Evolutionary conservation across 2,329 filamentous ascomycete genomes (phyloP).

Genomic region (Metarhizium guizhouense): DNA sequence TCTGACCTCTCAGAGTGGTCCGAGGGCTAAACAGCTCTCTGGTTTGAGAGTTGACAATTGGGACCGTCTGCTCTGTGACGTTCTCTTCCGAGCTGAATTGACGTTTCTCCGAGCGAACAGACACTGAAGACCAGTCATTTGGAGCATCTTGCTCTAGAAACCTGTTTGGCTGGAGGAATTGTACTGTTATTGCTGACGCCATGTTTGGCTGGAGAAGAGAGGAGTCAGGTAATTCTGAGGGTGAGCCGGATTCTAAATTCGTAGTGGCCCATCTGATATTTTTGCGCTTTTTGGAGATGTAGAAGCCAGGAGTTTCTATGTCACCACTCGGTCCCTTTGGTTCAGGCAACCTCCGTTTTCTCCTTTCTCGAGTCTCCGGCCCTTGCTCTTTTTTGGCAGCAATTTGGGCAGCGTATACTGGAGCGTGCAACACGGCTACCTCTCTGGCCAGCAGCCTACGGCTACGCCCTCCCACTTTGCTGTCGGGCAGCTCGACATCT

Average conservation of each 20-base stretch:
- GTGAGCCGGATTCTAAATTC: background rate
- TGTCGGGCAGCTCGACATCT: background rate
- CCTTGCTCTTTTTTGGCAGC: constrained; percentile 22
- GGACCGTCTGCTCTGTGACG: background rate
- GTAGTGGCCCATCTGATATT: background rate
- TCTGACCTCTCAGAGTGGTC: constrained; percentile 14
- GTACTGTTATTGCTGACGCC: background rate
- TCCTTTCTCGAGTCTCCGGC: constrained; percentile 11
- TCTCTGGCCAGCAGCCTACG: constrained; percentile 26
- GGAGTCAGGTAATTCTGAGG: background rate
- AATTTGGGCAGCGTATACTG: constrained; percentile 36
- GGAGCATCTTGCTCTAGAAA: constrained; percentile 5
- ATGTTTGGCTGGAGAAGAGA: background rate
- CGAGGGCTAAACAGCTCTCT: background rate
- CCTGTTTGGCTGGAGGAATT: constrained; percentile 6
- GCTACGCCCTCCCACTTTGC: constrained; percentile 23
- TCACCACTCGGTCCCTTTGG: background rate
- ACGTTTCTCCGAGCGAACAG: background rate
- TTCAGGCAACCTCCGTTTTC: constrained; percentile 7
- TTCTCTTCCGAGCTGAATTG: background rate
- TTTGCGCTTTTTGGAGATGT: background rate
- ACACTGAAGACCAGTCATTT: background rate
- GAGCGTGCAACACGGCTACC: constrained; percentile 40
- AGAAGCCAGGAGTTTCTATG: background rate
- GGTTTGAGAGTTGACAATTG: background rate